A percentile compares a stretch with the other conserved stretches of the same genome.
Evolutionary conservation across 2,329 filamentous ascomycete species (phyloP).

Genomic region (Aspergillus brunneoviolaceus): DNA sequence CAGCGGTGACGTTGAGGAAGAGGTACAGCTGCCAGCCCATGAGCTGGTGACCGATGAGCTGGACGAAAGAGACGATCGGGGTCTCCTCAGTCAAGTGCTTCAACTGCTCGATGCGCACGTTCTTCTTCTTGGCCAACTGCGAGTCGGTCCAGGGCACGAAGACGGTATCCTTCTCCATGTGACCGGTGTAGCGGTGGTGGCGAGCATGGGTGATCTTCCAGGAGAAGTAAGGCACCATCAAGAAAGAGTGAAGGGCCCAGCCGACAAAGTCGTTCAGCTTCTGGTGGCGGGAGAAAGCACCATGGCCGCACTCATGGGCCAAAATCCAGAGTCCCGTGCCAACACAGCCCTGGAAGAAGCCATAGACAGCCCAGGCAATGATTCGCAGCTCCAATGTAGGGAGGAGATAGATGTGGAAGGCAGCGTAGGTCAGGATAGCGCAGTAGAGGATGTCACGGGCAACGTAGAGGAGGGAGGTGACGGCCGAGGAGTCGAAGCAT

Average conservation of each 20-base stretch:
- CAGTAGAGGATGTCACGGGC: conserved; percentile 56
- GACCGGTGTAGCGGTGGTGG: conserved; percentile 67
- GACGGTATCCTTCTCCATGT: conserved; percentile 67
- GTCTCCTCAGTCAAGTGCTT: conserved; percentile 58
- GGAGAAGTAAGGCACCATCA: conserved; percentile 69
- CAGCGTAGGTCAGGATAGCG: conserved; percentile 50
- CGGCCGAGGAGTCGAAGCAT: conserved; percentile 59
- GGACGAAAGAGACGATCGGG: conserved; percentile 56
- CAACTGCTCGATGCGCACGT: conserved; percentile 52
- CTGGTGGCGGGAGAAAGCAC: conserved; percentile 61
- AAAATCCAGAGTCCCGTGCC: conserved; percentile 70
- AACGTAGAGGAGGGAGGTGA: conserved; percentile 56
- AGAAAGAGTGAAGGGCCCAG: conserved; percentile 63
- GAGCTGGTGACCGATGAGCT: conserved; percentile 62
- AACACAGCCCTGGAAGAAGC: conserved; percentile 64
- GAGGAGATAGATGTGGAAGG: conserved; percentile 56
- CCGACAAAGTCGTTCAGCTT: conserved; percentile 62
- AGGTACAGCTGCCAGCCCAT: conserved; percentile 66
- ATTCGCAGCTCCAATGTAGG: conserved; percentile 46
- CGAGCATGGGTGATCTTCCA: conserved; percentile 71
- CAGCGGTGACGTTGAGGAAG: conserved; percentile 57
- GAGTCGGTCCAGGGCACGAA: conserved; percentile 57
- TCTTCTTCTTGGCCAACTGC: conserved; percentile 36
- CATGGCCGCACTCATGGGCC: conserved; percentile 70
- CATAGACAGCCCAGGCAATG: conserved; percentile 58